Evolutionary conservation across 305 asterid species (phyloP), one percentile per base, ranked within the genome.

Genomic region (Ilex paraguariensis): DNA sequence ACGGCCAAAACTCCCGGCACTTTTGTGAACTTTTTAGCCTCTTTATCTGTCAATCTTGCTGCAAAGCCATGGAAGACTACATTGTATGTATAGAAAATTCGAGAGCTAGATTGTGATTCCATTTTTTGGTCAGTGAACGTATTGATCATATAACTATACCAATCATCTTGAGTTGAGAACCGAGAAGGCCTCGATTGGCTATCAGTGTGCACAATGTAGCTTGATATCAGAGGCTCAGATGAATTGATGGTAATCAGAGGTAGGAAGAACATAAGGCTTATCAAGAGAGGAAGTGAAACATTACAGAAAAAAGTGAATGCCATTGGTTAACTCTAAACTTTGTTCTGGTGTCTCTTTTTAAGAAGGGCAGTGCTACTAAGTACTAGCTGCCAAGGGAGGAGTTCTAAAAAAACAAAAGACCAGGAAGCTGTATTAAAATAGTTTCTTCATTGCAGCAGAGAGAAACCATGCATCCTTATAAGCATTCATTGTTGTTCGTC

Each of bases 11-110:
- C 28, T 21, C 28, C 28, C 28, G 2, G 1, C 28, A 21, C 28
- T 21, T 21, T 11, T 53, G 56, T 54, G 15, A 63, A 7, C 32
- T 55, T 63, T 63, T 63, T 33, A 12, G 67, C 55, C 53, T 63
- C 67, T 63, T 63, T 17, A 63, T 54, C 51, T 15, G 67, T 63
- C 53, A 63, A 39, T 63, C 56, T 63, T 53, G 60, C 60, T 17
- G 67, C 67, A 63, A 63, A 63, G 42, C 67, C 67, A n/a, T 63
- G 60, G 33, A 63, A 54, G 13, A 21, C 67, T 8, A 50, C 53
- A 21, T 53, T 46, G 46, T 63, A 63, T 50, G 67, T 16, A 52
- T 63, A 63, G 52, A 63, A 63, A 13, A 63, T 39, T 10, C 67
- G 15, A 1, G 67, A 21, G 39, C 10, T 17, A 53, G 67, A 31